Conservation (phyloP, 768 basidiomycete genomes). For the Hysterangium stoloniferum region DNA sequence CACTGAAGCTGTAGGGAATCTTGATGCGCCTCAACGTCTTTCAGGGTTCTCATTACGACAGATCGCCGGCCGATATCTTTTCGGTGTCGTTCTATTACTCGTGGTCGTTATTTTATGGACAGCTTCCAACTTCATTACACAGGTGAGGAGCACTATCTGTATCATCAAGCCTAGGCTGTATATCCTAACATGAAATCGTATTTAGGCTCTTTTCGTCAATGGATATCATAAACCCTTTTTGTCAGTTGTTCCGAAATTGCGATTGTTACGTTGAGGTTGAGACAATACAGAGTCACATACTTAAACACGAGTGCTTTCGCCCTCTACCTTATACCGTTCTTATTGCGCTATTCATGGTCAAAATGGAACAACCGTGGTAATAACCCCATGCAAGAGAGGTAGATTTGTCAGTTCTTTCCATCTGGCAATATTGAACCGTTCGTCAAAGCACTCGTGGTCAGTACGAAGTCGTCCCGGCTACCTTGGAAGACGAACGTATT, state of each 20-base stretch:
- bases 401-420: neutral
- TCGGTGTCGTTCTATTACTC: slow-evolving; percentile 64
- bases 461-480: neutral
- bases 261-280: slow-evolving; percentile 1
- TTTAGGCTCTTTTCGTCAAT: slow-evolving; percentile 39
- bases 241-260: slow-evolving; percentile 32
- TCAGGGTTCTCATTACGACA: slow-evolving; percentile 6
- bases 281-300: slow-evolving; percentile 65
- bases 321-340: slow-evolving; percentile 66
- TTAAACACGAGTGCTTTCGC: slow-evolving; percentile 86
- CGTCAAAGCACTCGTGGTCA: neutral
- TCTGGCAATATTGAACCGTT: neutral
- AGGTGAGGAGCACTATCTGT: slow-evolving; percentile 35
- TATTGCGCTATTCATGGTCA: slow-evolving; percentile 29
- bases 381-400: neutral
- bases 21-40: neutral
- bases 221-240: slow-evolving; percentile 90
- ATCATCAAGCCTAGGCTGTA: neutral
- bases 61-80: slow-evolving; percentile 32
- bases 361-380: neutral
- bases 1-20: neutral
- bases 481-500: neutral
- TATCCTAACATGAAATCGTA: neutral
- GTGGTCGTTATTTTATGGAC: slow-evolving; percentile 87
- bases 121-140: slow-evolving; percentile 77